These are phyloP conservation scores for Colletotrichum cuscutae DNA, from an alignment of 2,329 filamentous ascomycete genomes.

Conservation along the genomic window DNA sequence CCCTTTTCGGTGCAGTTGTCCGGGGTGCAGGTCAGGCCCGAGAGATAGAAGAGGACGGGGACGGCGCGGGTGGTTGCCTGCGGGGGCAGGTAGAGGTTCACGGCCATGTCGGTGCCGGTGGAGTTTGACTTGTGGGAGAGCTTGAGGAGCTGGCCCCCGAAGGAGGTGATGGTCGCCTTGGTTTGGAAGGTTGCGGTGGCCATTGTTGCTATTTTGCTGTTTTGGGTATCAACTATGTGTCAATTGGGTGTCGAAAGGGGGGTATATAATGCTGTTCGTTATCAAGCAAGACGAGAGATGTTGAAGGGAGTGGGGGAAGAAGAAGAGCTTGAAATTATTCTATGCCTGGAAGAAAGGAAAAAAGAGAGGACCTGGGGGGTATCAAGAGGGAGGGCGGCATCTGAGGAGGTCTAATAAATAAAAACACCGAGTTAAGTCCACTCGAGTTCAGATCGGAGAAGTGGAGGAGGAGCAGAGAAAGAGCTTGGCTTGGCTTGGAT, in stretches of 20 bases:
- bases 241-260: not conserved
- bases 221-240: constrained; percentile 11
- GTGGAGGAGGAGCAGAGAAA: constrained; percentile 19
- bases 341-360: constrained; percentile 8
- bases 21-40: constrained; percentile 92
- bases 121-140: constrained; percentile 84
- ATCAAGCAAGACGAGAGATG: not conserved
- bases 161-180: constrained; percentile 88
- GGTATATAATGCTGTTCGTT: constrained; percentile 31
- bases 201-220: constrained; percentile 59
- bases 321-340: constrained; percentile 24
- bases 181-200: constrained; percentile 74
- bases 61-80: constrained; percentile 69
- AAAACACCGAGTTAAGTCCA: constrained; percentile 36
- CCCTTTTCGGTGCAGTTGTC: constrained; percentile 87
- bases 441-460: constrained; percentile 33
- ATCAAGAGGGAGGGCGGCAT: constrained; percentile 19
- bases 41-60: constrained; percentile 91
- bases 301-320: not conserved
- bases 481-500: constrained; percentile 17
- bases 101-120: constrained; percentile 88
- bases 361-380: constrained; percentile 16
- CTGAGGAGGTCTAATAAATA: constrained; percentile 32
- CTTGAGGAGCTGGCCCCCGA: constrained; percentile 95
- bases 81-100: constrained; percentile 92